Base-by-base conservation (phyloP, 768 basidiomycete genomes). In the Lentinula boryana region DNA sequence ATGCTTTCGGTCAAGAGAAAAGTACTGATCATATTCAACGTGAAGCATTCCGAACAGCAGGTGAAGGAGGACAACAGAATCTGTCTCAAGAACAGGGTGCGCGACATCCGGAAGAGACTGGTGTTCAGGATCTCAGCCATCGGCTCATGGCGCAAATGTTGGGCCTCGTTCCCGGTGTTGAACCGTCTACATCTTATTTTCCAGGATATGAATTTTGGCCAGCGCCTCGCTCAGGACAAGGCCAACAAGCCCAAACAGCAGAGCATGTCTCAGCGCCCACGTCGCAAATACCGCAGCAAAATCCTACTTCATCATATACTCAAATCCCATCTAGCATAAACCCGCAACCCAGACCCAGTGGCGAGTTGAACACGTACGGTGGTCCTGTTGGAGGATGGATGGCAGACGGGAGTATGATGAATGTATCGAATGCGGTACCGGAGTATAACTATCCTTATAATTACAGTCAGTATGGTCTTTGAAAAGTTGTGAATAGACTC, bases 141-240 rank as follows among this genome's bases (percentile, higher is more conserved):
- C 79, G 84, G 51, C 78, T 88, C 60, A 87, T 88, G 85, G 86
- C 86, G 13, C 84, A 87, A 65, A 88, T 88, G 85, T 72, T 88
- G 23, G 86, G 85, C 15, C 70, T 87, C 68, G 78, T 87, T 62
- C 84, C 84, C 49, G 85, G 84, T 32, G 76, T 86, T 35, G 85
- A 86, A 61, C 78, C 85, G 43, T 84, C 86, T 43, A 79, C 80
- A 3, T 80, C 81, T 12, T 81, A 77, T 63, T 78, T 75, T 68
- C 77, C 81, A 31, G 55, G 55, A 6, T 56, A 56, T 41, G 55
- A 56, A 41, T 56, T 36, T n/a, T 56, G 55, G 55, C 82, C 85
- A 9, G 21, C 80, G 81, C 40, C 67, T 74, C 40, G 72, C 68
- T 56, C 73, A 72, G 55, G 31, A 18, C 36, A 33, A 54, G 27